A percentile compares a stretch with the other conserved stretches of the same genome.
These are phyloP conservation scores for Aaosphaeria arxii DNA, from an alignment of 2,329 filamentous ascomycete species.

Conservation along the genomic window DNA sequence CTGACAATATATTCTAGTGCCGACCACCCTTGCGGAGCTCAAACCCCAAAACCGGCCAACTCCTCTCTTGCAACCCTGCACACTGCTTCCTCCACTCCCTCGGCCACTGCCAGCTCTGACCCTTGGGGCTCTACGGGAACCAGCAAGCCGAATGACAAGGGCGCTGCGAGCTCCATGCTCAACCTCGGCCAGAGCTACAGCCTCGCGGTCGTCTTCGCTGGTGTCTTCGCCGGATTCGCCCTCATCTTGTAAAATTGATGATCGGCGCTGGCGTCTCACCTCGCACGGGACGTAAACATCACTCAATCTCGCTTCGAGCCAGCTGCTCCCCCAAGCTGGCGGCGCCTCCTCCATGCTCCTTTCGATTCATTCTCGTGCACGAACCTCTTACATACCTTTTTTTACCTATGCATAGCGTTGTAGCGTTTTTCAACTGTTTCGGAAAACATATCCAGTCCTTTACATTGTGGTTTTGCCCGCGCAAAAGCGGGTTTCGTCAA, in stretches of 20 bases:
- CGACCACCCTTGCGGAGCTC: conserved; percentile 71
- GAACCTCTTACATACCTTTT: conserved; percentile 9
- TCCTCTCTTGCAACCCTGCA: conserved; percentile 48
- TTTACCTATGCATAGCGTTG: neutral
- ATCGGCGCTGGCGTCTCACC: neutral
- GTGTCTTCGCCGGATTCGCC: conserved; percentile 58
- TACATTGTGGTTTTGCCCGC: neutral
- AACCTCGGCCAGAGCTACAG: conserved; percentile 57
- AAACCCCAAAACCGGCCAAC: conserved; percentile 61
- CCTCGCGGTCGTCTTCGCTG: conserved; percentile 51
- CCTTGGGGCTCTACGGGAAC: conserved; percentile 25
- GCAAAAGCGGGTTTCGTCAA: neutral
- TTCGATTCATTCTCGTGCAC: conserved; percentile 14
- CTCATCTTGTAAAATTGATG: conserved; percentile 27
- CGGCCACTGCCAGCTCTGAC: conserved; percentile 9
- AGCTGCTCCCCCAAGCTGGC: neutral
- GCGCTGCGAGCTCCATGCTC: conserved; percentile 42
- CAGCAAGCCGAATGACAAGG: conserved; percentile 7
- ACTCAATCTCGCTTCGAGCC: neutral
- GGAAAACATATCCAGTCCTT: neutral
- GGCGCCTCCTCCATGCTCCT: neutral
- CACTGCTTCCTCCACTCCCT: conserved; percentile 41
- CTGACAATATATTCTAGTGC: conserved; percentile 23
- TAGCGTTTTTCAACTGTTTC: neutral
- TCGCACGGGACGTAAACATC: neutral